Evolutionary conservation across 2,329 filamentous ascomycete genomes (phyloP), one percentile per base, ranked within the genome.

Genomic region (Trichophyton mentagrophytes): DNA sequence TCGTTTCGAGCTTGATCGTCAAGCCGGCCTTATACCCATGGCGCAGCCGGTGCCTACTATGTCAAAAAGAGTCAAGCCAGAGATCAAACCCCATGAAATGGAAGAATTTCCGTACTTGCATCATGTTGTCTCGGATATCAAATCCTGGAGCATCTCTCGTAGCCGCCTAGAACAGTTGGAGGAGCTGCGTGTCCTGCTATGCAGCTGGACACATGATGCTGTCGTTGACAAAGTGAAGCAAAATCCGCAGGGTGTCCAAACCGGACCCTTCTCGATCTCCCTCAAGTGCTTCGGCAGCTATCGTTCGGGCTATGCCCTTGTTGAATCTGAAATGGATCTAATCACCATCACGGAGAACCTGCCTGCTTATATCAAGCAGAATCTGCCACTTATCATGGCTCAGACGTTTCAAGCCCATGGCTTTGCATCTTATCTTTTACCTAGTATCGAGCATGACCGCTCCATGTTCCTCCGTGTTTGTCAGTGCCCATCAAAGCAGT

Each of bases 381-480:
- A 80, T 0, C 85, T 93, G 60, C 89, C 89, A 1, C 82, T 88
- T 25, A 69, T 91, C 5, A 73, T 96, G 1, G 89, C 95, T 69
- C 88, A 86, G 70, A 83, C 82, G 2, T 80, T 95, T 11, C 77
- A 95, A 3, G 80, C 87, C 15, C 76, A 81, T 30, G 88, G 88
- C 0, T 83, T 88, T 65, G 89, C 89, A 2, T 90, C 88, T 15
- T 82, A 89, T 3, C 78, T 95, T 2, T 78, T 96, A 2, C 88
- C 87, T 1, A 42, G 36, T 44, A 15, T 22, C 9, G 22, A 60
- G 27, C 83, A 85, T 60, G 93, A 90, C 1, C 81, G 90, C 63
- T 87, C 95, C 2, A 89, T 90, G 0, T 95, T 96, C 65, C 86
- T 96, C 70, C 93, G 95, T 69, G 79, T 96, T 15, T 95, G 90